A percentile compares a stretch with the other conserved stretches of the same genome.
phyloP scores from a whole-genome alignment of 176 grass and related monocot genomes.

The Lolium multiflorum region DNA sequence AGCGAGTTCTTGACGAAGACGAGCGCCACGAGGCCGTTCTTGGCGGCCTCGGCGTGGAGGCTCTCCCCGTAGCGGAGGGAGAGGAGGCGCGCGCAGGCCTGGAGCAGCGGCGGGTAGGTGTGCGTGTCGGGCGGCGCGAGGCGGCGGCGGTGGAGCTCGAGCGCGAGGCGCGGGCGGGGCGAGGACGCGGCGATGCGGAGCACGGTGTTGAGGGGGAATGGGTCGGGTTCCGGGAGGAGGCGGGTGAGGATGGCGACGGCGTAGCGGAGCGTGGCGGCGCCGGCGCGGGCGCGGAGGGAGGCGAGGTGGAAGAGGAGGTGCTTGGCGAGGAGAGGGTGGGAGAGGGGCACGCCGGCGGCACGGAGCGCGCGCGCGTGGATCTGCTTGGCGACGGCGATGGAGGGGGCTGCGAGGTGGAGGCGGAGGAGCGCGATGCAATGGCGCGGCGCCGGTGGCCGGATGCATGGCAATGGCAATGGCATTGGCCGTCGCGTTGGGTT shows the following conservation, averaged over 20 bases:
- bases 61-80: conserved; percentile 63
- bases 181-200: conserved; percentile 76
- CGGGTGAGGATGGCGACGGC: conserved; percentile 59
- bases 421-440: conserved; percentile 78
- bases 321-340: conserved; percentile 73
- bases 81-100: conserved; percentile 83
- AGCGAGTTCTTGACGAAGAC: conserved; percentile 82
- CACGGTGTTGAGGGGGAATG: conserved; percentile 82
- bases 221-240: conserved; percentile 47
- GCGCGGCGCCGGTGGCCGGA: too few species aligned
- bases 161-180: conserved; percentile 49
- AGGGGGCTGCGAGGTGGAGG: conserved; percentile 58
- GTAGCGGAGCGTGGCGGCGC: conserved; percentile 50
- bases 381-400: conserved; percentile 60
- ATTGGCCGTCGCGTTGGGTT: background rate
- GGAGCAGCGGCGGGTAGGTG: conserved; percentile 84
- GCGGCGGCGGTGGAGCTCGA: conserved; percentile 63
- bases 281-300: conserved; percentile 45
- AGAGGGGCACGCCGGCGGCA: conserved; percentile 45
- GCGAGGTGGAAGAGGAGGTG: conserved; percentile 82
- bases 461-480: conserved; percentile 33
- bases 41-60: conserved; percentile 63
- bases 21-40: conserved; percentile 59
- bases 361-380: conserved; percentile 79
- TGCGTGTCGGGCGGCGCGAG: conserved; percentile 68